Evolutionary conservation across 441 rosid species (phyloP).

Genomic region (Croton setiger): DNA sequence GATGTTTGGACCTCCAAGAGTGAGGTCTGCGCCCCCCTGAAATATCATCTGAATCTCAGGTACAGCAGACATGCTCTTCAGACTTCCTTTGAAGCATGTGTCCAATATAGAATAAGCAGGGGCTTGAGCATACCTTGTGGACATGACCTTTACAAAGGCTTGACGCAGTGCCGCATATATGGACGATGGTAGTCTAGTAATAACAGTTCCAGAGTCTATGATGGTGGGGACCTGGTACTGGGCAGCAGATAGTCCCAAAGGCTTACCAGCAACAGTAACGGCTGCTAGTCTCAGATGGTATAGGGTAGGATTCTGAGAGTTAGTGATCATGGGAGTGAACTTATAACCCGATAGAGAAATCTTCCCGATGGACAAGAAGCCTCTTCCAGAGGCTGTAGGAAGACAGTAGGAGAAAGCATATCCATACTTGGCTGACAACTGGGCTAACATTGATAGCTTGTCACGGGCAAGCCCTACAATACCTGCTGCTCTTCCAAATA

Average conservation of each 20-base stretch:
- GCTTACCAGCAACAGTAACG: constrained; percentile 32
- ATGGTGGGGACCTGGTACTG: constrained; percentile 35
- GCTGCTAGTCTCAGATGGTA: constrained; percentile 34
- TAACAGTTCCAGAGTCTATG: constrained; percentile 53
- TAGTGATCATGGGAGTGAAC: constrained; percentile 29
- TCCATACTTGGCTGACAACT: constrained; percentile 24
- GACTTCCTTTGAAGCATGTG: constrained; percentile 41
- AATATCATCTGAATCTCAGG: constrained; percentile 39
- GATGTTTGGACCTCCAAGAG: constrained; percentile 26
- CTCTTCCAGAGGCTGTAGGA: constrained; percentile 30
- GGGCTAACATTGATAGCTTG: constrained; percentile 35
- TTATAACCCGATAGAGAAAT: constrained; percentile 23
- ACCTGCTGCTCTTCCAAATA: constrained; percentile 42
- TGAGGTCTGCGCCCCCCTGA: constrained; percentile 39
- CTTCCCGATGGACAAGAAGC: constrained; percentile 28
- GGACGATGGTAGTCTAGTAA: constrained; percentile 44
- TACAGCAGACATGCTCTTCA: constrained; percentile 23
- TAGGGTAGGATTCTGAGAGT: constrained; percentile 26
- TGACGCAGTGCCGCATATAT: constrained; percentile 29
- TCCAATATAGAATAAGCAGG: constrained; percentile 38
- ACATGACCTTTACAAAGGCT: constrained; percentile 37
- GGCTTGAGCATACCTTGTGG: constrained; percentile 27
- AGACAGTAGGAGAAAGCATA: constrained; percentile 51
- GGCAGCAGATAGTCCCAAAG: constrained; percentile 23
- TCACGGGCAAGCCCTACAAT: constrained; percentile 44